These are phyloP conservation scores for Coffea eugenioides DNA, from an alignment of 257 asterid species.

Conservation along the genomic window DNA sequence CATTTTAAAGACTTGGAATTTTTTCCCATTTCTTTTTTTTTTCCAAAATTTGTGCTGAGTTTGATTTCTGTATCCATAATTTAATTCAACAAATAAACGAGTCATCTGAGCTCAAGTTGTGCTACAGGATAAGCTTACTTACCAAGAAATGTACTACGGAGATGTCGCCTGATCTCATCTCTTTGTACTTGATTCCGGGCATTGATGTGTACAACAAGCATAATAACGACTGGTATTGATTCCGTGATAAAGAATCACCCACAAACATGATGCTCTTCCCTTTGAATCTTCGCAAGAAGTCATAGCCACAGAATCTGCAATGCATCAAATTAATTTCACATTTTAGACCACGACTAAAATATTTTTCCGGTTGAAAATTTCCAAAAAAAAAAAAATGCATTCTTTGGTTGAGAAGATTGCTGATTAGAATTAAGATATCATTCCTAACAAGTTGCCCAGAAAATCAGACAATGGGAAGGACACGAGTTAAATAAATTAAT, in stretches of 20 bases:
- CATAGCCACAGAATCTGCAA: conserved; percentile 55
- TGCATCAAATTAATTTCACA: neutral
- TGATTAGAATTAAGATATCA: neutral
- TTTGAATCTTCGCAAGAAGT: conserved; percentile 40
- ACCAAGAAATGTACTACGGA: conserved; percentile 47
- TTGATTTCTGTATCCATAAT: too few species aligned
- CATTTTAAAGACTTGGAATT: too few species aligned
- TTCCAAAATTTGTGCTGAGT: too few species aligned
- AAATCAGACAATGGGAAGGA: neutral
- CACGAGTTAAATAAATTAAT: neutral
- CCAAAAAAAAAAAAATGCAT: too few species aligned
- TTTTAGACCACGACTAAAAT: too few species aligned
- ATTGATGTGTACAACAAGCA: conserved; percentile 60
- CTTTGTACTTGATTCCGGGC: conserved; percentile 32
- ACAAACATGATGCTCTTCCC: conserved; percentile 72
- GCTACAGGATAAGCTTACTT: neutral
- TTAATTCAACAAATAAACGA: neutral
- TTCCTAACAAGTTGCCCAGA: neutral
- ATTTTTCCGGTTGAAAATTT: too few species aligned
- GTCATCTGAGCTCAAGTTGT: too few species aligned
- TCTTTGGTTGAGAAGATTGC: neutral
- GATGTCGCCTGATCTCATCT: conserved; percentile 25
- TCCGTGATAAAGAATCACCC: conserved; percentile 72
- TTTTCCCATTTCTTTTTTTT: too few species aligned
- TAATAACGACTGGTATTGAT: conserved; percentile 57